Evolutionary conservation across 441 rosid genomes (phyloP).

Genomic region (Lepidium campestre): DNA sequence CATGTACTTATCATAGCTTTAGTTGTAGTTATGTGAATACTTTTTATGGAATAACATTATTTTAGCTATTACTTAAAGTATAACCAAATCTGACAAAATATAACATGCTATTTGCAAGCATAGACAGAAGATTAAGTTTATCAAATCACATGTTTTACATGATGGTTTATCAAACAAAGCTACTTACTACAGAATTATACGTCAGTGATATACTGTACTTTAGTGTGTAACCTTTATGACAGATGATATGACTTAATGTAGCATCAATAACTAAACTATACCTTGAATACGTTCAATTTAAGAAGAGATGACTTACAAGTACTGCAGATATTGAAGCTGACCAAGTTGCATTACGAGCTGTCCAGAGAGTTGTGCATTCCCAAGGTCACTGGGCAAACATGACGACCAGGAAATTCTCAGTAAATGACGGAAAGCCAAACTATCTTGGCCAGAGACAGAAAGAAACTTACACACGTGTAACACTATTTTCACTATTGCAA

Average conservation of each 20-base stretch:
- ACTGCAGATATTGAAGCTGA: conserved; percentile 65
- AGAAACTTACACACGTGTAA: conserved; percentile 65
- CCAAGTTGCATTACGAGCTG: conserved; percentile 80
- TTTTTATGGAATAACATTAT: too few species aligned
- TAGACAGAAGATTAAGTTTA: not conserved
- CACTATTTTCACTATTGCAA: conserved; percentile 63
- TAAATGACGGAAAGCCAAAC: not conserved
- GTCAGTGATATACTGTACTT: not conserved
- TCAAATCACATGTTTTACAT: not conserved
- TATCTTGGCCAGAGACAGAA: conserved; percentile 1
- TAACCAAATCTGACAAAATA: not conserved
- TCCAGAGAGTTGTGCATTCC: conserved; percentile 86
- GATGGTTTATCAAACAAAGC: not conserved
- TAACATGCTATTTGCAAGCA: not conserved
- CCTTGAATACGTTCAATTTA: not conserved
- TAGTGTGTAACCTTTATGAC: not conserved
- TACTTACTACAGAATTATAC: not conserved
- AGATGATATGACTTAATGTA: not conserved
- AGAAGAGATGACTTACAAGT: conserved; percentile 54
- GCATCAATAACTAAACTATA: not conserved
- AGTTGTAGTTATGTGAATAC: too few species aligned
- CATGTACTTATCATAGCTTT: too few species aligned
- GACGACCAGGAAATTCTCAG: not conserved
- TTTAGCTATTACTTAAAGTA: not conserved
- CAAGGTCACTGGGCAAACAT: conserved; percentile 67